Conservation (phyloP, 2,329 filamentous ascomycete genomes). For the Apiospora hydei region DNA sequence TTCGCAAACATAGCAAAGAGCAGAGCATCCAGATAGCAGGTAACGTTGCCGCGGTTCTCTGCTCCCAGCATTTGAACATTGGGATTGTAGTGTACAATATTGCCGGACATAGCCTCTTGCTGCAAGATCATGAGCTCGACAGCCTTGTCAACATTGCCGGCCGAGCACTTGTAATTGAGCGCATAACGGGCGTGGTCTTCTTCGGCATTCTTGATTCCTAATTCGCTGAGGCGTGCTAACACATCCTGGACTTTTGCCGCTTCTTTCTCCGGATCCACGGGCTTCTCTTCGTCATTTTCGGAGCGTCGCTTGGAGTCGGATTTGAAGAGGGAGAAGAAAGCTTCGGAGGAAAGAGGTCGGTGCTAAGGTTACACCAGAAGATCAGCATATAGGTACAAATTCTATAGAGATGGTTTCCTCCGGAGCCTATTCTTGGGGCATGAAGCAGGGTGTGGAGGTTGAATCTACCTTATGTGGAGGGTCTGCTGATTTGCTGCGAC, state of each 20-base stretch:
- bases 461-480: slow-evolving; percentile 58
- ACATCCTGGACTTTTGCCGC: slow-evolving; percentile 48
- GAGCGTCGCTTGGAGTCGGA: slow-evolving; percentile 63
- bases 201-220: slow-evolving; percentile 54
- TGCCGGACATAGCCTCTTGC: slow-evolving; percentile 81
- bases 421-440: neutral
- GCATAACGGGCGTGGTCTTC: slow-evolving; percentile 65
- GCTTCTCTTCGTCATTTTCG: slow-evolving; percentile 51
- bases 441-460: slow-evolving; percentile 24
- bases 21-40: slow-evolving; percentile 92
- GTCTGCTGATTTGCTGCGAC: slow-evolving; percentile 63
- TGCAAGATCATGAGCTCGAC: slow-evolving; percentile 80
- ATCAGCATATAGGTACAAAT: neutral
- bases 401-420: slow-evolving; percentile 18
- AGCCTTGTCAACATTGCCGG: slow-evolving; percentile 76
- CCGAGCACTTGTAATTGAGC: slow-evolving; percentile 68
- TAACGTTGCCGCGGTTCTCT: slow-evolving; percentile 83
- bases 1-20: slow-evolving; percentile 96
- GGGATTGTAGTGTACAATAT: slow-evolving; percentile 77
- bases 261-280: slow-evolving; percentile 53
- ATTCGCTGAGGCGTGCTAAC: slow-evolving; percentile 42
- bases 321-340: slow-evolving; percentile 71
- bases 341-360: slow-evolving; percentile 62
- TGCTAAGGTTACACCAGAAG: slow-evolving; percentile 45
- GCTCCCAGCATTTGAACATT: slow-evolving; percentile 79